These are phyloP conservation scores for Berberis thunbergii DNA, from an alignment of 164 flowering plant genomes.

Conservation along the genomic window DNA sequence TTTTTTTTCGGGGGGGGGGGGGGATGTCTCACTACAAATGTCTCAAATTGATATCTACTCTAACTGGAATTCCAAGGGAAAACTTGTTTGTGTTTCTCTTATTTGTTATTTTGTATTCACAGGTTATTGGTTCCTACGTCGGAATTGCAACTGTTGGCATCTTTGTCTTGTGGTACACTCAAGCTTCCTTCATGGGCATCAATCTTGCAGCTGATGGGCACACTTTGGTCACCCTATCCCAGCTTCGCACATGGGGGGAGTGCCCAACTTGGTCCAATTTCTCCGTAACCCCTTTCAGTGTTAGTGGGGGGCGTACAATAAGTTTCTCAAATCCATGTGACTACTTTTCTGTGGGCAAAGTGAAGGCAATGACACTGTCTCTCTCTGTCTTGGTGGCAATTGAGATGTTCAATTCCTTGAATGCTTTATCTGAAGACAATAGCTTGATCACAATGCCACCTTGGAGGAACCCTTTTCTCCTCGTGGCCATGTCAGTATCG, in stretches of 20 bases:
- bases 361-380: constrained; percentile 79
- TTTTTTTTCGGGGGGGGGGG: background rate
- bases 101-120: constrained; percentile 9
- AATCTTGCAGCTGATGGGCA: constrained; percentile 69
- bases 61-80: too few species aligned
- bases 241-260: constrained; percentile 72
- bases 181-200: constrained; percentile 65
- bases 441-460: constrained; percentile 85
- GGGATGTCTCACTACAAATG: background rate
- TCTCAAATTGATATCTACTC: background rate
- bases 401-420: constrained; percentile 86
- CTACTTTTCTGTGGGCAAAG: constrained; percentile 66
- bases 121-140: constrained; percentile 89
- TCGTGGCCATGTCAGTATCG: constrained; percentile 73
- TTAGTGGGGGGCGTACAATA: constrained; percentile 32
- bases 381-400: constrained; percentile 80
- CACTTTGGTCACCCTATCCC: constrained; percentile 57
- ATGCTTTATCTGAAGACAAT: constrained; percentile 83
- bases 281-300: constrained; percentile 45
- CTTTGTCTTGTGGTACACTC: constrained; percentile 78
- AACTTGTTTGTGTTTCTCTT: background rate
- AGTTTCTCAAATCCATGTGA: constrained; percentile 58
- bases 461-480: constrained; percentile 87
- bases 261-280: constrained; percentile 69
- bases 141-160: constrained; percentile 84